These are phyloP conservation scores for Proliferodiscus dingleyae DNA, from an alignment of 2,329 filamentous ascomycete species.

Conservation along the genomic window DNA sequence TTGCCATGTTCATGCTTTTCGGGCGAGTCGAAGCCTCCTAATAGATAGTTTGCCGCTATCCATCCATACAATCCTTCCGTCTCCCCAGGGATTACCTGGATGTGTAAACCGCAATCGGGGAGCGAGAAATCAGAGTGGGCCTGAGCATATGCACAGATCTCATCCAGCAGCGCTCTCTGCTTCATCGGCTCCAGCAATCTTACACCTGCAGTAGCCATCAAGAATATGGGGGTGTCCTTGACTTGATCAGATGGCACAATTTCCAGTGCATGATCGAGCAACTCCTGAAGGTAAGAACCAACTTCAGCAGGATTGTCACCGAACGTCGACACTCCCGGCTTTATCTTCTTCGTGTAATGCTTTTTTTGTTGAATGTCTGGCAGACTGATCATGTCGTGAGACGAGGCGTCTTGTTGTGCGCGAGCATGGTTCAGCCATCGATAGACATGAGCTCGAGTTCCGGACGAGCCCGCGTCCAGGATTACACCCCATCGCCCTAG, in stretches of 20 bases:
- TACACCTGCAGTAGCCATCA: constrained; percentile 95
- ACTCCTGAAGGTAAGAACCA: constrained; percentile 70
- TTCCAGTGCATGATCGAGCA: constrained; percentile 76
- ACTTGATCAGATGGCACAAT: constrained; percentile 73
- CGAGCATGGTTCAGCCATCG: constrained; percentile 77
- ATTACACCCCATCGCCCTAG: constrained; percentile 77
- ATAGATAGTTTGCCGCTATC: constrained; percentile 93
- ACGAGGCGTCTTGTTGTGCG: constrained; percentile 56
- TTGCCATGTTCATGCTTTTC: constrained; percentile 75
- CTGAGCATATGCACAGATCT: constrained; percentile 79
- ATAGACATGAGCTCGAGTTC: constrained; percentile 92
- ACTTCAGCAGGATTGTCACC: constrained; percentile 70
- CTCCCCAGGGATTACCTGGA: constrained; percentile 92
- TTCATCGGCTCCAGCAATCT: constrained; percentile 72
- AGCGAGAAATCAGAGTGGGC: constrained; percentile 74
- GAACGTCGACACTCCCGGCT: constrained; percentile 89
- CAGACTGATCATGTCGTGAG: constrained; percentile 59
- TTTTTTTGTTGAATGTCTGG: constrained; percentile 80
- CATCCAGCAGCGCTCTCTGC: constrained; percentile 65
- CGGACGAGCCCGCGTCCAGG: constrained; percentile 95
- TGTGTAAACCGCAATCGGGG: constrained; percentile 82
- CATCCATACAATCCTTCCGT: constrained; percentile 96
- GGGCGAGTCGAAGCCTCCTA: constrained; percentile 82
- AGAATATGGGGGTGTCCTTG: constrained; percentile 81
- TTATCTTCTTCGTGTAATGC: constrained; percentile 88